These are phyloP conservation scores for Xylaria sp. DNA, from an alignment of 2,329 filamentous ascomycete species.

Conservation along the genomic window DNA sequence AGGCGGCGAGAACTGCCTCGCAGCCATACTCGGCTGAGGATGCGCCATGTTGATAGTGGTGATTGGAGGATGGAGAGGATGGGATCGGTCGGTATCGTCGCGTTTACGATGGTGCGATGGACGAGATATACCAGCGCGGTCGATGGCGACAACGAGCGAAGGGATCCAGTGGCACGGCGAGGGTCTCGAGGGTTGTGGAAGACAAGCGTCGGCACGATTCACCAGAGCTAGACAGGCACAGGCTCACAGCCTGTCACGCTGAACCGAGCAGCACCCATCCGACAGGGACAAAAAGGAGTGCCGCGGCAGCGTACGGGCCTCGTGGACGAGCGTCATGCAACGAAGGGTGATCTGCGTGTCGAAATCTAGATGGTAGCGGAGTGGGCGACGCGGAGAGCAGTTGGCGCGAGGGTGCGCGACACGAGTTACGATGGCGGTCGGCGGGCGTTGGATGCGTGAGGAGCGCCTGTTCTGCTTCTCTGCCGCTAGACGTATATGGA, in stretches of 20 bases:
- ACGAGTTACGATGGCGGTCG: slow-evolving; percentile 5
- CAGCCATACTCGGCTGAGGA: slow-evolving; percentile 39
- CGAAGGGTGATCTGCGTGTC: slow-evolving; percentile 12
- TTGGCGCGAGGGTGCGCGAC: neutral
- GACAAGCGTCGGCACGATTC: slow-evolving; percentile 16
- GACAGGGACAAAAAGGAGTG: slow-evolving; percentile 37
- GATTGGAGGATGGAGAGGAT: neutral
- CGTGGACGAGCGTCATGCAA: slow-evolving; percentile 15
- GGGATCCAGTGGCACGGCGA: neutral
- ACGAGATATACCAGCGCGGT: neutral
- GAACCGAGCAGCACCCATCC: slow-evolving; percentile 54
- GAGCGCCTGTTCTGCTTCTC: slow-evolving; percentile 10
- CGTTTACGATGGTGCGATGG: slow-evolving; percentile 1
- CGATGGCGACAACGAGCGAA: neutral
- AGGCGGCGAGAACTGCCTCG: slow-evolving; percentile 44
- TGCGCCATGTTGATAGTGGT: slow-evolving; percentile 36
- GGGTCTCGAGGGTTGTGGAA: neutral
- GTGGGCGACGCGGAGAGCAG: slow-evolving; percentile 3
- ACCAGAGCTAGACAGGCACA: slow-evolving; percentile 52
- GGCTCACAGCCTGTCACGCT: slow-evolving; percentile 54
- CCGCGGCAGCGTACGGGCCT: slow-evolving; percentile 9
- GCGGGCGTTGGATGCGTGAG: slow-evolving; percentile 12
- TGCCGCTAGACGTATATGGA: slow-evolving; percentile 7
- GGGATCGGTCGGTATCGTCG: neutral
- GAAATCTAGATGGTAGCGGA: neutral